Percentiles rank a stretch among this genome's conserved stretches.
These are phyloP conservation scores for Orbilia oligospora DNA, from an alignment of 2,329 filamentous ascomycete species.

Conservation along the genomic window DNA sequence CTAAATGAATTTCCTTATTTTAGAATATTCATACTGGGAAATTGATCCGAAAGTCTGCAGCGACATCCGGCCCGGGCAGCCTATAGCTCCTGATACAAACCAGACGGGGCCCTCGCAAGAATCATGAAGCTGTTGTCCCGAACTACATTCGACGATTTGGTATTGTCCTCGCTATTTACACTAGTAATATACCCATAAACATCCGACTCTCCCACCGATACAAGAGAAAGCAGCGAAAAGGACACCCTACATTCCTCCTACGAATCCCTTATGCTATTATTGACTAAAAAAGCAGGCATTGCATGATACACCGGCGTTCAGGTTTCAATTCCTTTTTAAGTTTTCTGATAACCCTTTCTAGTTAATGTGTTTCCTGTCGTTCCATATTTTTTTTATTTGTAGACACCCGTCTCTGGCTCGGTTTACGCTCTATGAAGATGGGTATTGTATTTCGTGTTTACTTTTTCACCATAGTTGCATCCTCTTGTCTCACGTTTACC, in stretches of 20 bases:
- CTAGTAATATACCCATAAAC: background rate
- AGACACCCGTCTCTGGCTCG: background rate
- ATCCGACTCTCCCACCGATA: background rate
- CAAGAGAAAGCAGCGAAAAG: background rate
- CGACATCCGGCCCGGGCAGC: background rate
- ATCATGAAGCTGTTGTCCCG: background rate
- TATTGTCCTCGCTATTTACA: background rate
- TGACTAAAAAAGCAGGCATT: conserved; percentile 16
- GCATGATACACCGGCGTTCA: conserved; percentile 47
- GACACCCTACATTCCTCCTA: background rate
- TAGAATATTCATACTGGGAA: conserved; percentile 9
- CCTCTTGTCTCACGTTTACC: background rate
- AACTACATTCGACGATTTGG: background rate
- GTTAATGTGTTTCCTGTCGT: background rate
- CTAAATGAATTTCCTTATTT: background rate
- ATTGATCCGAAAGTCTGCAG: background rate
- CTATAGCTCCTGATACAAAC: background rate
- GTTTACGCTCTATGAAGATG: conserved; percentile 1
- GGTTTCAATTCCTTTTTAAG: background rate
- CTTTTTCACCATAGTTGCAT: background rate
- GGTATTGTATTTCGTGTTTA: background rate
- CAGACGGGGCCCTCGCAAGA: background rate
- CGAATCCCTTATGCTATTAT: background rate
- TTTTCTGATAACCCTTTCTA: background rate
- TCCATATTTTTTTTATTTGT: background rate